A percentile compares a stretch with the other conserved stretches of the same genome.
Conservation (phyloP, 768 basidiomycete genomes). For the Tricholoma sp. region DNA sequence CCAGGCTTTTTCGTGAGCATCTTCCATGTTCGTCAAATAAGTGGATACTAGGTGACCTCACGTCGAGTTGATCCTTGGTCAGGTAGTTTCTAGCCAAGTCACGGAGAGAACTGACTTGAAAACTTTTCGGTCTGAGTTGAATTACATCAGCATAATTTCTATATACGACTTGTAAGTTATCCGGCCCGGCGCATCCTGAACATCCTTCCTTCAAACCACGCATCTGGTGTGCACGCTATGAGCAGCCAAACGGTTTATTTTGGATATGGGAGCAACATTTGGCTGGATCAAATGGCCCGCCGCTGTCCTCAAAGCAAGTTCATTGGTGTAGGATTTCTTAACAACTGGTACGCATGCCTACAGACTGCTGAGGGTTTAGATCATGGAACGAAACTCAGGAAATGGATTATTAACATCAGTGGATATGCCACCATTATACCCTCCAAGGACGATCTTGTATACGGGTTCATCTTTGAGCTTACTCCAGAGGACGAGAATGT, state of each 20-base stretch:
- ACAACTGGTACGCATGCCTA: constrained; percentile 32
- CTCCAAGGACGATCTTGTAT: constrained; percentile 35
- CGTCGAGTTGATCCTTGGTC: constrained; percentile 85
- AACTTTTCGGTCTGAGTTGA: background rate
- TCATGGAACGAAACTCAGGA: constrained; percentile 25
- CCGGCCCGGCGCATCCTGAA: too few species aligned
- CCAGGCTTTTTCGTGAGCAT: constrained; percentile 78
- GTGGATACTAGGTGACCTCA: constrained; percentile 58
- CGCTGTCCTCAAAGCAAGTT: constrained; percentile 40
- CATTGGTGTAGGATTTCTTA: constrained; percentile 33
- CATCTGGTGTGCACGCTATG: background rate
- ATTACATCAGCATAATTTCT: background rate
- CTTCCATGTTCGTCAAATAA: constrained; percentile 43
- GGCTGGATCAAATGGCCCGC: constrained; percentile 43
- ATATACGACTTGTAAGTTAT: too few species aligned
- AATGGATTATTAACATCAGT: constrained; percentile 40
- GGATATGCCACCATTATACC: constrained; percentile 43
- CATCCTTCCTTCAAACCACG: too few species aligned
- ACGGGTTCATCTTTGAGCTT: constrained; percentile 39
- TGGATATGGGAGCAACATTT: constrained; percentile 48
- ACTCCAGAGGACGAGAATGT: constrained; percentile 33
- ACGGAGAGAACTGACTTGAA: constrained; percentile 4
- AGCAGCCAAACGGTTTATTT: constrained; percentile 28
- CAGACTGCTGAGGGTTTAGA: background rate
- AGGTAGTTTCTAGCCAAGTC: constrained; percentile 12